Conservation (phyloP, 768 basidiomycete species). For the Hortiboletus campestris region DNA sequence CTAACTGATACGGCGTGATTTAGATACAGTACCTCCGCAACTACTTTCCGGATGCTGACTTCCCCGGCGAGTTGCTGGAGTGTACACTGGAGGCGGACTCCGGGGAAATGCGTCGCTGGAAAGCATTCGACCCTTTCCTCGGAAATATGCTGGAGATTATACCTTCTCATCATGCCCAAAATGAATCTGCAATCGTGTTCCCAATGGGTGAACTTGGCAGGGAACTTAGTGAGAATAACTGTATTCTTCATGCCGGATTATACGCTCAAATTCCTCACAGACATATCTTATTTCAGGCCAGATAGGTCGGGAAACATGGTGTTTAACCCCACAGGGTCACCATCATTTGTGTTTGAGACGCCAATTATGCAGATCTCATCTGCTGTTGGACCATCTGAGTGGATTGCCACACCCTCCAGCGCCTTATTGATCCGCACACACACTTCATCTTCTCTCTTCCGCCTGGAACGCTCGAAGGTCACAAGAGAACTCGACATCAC, state of each 20-base stretch:
- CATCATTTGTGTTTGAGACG: slow-evolving; percentile 53
- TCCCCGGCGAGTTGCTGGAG: slow-evolving; percentile 65
- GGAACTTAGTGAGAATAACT: slow-evolving; percentile 55
- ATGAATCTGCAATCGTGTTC: slow-evolving; percentile 46
- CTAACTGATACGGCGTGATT: not conserved
- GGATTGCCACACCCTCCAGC: slow-evolving; percentile 14
- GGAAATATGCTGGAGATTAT: slow-evolving; percentile 54
- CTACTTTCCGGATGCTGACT: slow-evolving; percentile 68
- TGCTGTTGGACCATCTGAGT: slow-evolving; percentile 22
- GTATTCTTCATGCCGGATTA: not conserved
- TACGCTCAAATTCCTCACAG: slow-evolving; percentile 33
- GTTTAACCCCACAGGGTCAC: slow-evolving; percentile 37
- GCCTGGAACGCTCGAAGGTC: slow-evolving; percentile 25
- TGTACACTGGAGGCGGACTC: slow-evolving; percentile 52
- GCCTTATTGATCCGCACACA: slow-evolving; percentile 45
- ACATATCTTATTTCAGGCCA: slow-evolving; percentile 44
- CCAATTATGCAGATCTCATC: slow-evolving; percentile 65
- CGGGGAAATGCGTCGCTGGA: slow-evolving; percentile 31
- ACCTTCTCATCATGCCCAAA: slow-evolving; percentile 24
- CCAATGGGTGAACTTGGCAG: slow-evolving; percentile 59
- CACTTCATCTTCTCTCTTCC: slow-evolving; percentile 42
- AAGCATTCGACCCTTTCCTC: slow-evolving; percentile 52
- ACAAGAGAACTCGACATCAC: slow-evolving; percentile 38
- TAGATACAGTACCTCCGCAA: slow-evolving; percentile 74
- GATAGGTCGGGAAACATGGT: slow-evolving; percentile 14